Evolutionary conservation across 2,329 filamentous ascomycete genomes (phyloP), one percentile per base, ranked within the genome.

Genomic region (Pyrenochaeta sp.): DNA sequence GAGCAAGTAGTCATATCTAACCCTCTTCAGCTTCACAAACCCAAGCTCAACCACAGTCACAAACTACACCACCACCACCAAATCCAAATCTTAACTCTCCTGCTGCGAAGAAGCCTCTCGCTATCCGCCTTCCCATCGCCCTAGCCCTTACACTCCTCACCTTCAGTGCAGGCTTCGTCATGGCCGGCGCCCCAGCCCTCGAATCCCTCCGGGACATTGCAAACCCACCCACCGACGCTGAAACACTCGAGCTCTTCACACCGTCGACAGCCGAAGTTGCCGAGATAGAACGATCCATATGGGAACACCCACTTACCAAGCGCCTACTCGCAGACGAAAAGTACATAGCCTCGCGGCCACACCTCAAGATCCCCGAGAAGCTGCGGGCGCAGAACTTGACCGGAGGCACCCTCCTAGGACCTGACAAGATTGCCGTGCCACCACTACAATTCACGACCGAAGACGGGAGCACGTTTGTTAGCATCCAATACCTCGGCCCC

Each of bases 301-400:
- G 87, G 68, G 84, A 81, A 40, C 92, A 95, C 78, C 89, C 91
- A 1, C 74, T 96, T n/a, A 83, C 89, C 4, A 73, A 81, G n/a
- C 80, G 84, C 36, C 81, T 98, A 44, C 88, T 93, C 41, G 76
- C 77, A 15, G 83, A 90, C 65, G 80, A 87, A 0, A 84, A 85
- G 21, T 90, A 89, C 75, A 83, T 80, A 30, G 92, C 96, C 75
- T 89, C 89, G 30, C 85, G 95, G 35, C 94, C 94, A 10, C 92
- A 97, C 72, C 80, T 97, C 72, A 95, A 93, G 77, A 90, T 97
- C 69, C 92, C 94, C 0, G 80, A 82, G 21, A 76, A 82, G 2
- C 83, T 92, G 74, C 86, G 90, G 33, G 77, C 78, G 2, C 87
- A 91, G 72, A 96, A 89, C 75, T 82, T 99, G 46, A 98, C 93